Percentiles rank a stretch among this genome's conserved stretches.
Evolutionary conservation across 2,329 filamentous ascomycete genomes (phyloP).

Genomic region (Cylindrodendrum hubeiense): DNA sequence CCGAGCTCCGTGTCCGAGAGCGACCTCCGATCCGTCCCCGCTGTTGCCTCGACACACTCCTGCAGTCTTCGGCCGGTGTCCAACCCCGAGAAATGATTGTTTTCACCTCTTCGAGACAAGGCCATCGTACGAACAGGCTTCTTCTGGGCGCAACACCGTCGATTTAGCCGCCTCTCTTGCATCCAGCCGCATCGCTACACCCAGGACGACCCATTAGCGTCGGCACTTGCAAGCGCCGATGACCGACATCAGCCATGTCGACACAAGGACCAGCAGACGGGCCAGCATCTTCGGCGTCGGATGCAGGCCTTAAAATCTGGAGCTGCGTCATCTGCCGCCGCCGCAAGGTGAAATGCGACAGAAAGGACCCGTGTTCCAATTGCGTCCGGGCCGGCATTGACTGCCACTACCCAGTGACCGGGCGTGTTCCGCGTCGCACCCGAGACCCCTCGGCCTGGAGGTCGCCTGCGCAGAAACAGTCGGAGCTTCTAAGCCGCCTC

Average conservation of each 20-base stretch:
- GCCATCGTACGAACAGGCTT: neutral
- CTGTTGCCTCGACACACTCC: neutral
- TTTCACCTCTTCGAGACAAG: neutral
- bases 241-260: conserved; percentile 24
- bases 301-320: conserved; percentile 44
- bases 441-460: conserved; percentile 31
- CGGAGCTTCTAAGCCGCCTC: conserved; percentile 46
- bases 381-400: conserved; percentile 43
- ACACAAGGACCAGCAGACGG: conserved; percentile 3
- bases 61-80: neutral
- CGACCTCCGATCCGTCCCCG: conserved; percentile 28
- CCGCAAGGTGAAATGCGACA: conserved; percentile 48
- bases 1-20: conserved; percentile 48
- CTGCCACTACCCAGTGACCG: conserved; percentile 48
- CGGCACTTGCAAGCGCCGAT: conserved; percentile 26
- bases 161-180: neutral
- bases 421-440: conserved; percentile 44
- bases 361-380: conserved; percentile 46
- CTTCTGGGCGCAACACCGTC: neutral
- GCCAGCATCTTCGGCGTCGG: conserved; percentile 20
- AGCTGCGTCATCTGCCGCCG: conserved; percentile 49
- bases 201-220: neutral
- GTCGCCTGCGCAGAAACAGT: conserved; percentile 45
- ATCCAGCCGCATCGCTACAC: neutral
- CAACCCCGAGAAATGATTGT: neutral